Evolutionary conservation across 2,329 filamentous ascomycete genomes (phyloP).

Genomic region (Botrytis tulipae): DNA sequence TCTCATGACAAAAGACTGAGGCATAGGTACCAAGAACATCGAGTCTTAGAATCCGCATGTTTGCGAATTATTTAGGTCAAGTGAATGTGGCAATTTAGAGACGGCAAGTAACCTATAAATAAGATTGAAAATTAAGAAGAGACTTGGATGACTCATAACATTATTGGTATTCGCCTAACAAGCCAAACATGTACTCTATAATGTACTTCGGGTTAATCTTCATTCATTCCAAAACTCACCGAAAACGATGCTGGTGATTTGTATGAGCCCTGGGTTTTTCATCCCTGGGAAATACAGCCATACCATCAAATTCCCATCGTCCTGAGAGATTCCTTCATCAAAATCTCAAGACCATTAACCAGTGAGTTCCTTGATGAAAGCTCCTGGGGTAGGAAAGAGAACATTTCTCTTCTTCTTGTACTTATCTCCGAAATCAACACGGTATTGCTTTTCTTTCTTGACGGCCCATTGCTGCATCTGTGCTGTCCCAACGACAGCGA

Average conservation of each 20-base stretch:
- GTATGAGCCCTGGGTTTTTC: no score
- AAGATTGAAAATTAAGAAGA: background rate
- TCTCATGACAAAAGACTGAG: background rate
- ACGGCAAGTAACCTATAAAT: background rate
- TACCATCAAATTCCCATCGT: background rate
- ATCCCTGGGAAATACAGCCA: background rate
- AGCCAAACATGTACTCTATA: background rate
- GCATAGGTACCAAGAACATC: background rate
- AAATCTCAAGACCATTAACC: conserved; percentile 3
- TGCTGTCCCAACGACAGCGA: conserved; percentile 67
- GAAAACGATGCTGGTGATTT: background rate
- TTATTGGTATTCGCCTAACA: background rate
- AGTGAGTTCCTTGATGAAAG: conserved; percentile 24
- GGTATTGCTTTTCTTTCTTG: conserved; percentile 89
- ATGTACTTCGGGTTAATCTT: background rate
- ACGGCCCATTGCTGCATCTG: conserved; percentile 88
- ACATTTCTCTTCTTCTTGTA: conserved; percentile 91
- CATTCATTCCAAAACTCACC: background rate
- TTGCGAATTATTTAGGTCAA: background rate
- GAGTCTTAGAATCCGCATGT: background rate
- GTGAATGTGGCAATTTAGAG: background rate
- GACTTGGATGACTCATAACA: background rate
- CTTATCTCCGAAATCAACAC: conserved; percentile 85
- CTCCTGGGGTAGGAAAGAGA: conserved; percentile 60
- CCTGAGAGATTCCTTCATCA: background rate